A percentile compares a stretch with the other conserved stretches of the same genome.
Conservation (phyloP, 331 rosid genomes). For the Pyrus hybrid region DNA sequence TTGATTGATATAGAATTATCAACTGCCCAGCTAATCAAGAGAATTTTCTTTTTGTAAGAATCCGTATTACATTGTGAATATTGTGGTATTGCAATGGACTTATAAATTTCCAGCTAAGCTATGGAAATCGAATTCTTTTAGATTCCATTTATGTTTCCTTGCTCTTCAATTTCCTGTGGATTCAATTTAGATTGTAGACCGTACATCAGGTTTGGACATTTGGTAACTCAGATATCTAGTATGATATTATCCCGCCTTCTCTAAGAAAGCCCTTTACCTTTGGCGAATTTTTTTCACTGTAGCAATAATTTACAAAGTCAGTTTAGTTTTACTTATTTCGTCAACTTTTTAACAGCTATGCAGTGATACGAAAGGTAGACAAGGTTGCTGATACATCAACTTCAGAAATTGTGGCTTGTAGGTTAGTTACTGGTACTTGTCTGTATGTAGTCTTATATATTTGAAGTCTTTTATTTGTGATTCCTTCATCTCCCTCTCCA, state of each 20-base stretch:
- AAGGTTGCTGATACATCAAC: slow-evolving; percentile 53
- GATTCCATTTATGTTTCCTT: not conserved
- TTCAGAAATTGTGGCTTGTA: slow-evolving; percentile 56
- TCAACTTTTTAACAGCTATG: slow-evolving; percentile 46
- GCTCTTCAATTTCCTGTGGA: not conserved
- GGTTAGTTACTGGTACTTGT: slow-evolving; percentile 35
- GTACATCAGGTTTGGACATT: not conserved
- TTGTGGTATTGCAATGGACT: not conserved
- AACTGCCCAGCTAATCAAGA: not conserved
- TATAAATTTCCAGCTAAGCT: not conserved
- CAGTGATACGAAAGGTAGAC: slow-evolving; percentile 64
- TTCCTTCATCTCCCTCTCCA: not conserved
- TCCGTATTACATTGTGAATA: not conserved
- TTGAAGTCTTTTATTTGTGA: not conserved
- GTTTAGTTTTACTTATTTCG: not conserved
- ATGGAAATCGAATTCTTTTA: not conserved
- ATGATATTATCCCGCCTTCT: too few relatives aligned
- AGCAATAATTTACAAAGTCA: not conserved
- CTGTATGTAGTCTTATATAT: not conserved
- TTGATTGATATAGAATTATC: not conserved
- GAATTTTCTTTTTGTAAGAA: not conserved
- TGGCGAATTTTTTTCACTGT: not conserved
- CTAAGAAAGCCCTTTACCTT: not conserved
- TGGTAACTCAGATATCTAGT: not conserved
- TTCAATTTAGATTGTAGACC: not conserved